These are phyloP conservation scores for Xerophyta viscosa DNA, from an alignment of 106 monocot species.

Conservation along the genomic window DNA sequence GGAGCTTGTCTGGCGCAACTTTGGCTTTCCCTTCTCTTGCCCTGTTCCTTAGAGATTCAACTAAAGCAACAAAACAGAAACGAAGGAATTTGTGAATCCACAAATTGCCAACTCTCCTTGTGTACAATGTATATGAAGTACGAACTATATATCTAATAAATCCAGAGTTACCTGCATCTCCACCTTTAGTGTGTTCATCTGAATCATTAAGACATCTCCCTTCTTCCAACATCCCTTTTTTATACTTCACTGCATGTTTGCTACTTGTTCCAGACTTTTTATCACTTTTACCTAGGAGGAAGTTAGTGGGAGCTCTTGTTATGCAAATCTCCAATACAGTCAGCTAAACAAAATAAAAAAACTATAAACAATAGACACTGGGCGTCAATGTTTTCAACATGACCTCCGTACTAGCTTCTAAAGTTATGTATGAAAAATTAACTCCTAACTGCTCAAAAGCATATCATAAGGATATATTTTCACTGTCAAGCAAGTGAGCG, in stretches of 20 bases:
- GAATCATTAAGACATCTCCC: neutral
- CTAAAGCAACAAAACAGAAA: neutral
- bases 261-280: neutral
- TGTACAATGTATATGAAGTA: neutral
- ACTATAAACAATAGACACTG: too few species aligned
- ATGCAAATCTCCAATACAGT: too few species aligned
- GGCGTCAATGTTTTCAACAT: too few species aligned
- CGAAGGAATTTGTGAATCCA: neutral
- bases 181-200: neutral
- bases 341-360: too few species aligned
- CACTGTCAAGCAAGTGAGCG: too few species aligned
- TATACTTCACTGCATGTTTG: neutral
- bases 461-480: too few species aligned
- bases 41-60: neutral
- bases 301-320: too few species aligned
- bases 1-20: neutral
- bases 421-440: too few species aligned
- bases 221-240: neutral
- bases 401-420: too few species aligned
- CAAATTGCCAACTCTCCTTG: neutral
- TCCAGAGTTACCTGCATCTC: neutral
- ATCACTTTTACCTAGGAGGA: neutral
- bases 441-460: too few species aligned
- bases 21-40: neutral
- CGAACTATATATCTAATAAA: neutral